Base-by-base conservation (phyloP, 768 basidiomycete genomes). In the Lentinula sp. region DNA sequence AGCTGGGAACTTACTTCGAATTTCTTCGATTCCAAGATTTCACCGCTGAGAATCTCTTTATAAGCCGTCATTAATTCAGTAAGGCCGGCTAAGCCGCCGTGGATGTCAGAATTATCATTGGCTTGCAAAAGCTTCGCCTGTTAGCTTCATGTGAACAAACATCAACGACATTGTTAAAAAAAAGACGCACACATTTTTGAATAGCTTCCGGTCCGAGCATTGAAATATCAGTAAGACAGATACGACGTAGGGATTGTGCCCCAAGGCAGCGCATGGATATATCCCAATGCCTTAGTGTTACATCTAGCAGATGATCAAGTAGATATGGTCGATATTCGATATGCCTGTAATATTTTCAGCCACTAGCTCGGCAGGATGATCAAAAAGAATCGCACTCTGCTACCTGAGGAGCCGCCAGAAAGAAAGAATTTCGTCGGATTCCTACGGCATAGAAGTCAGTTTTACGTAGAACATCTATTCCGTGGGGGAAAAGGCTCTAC, bases 381-480 rank as follows among this genome's bases (percentile, higher is more conserved):
- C 6, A 12, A 36, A n/a, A 18, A 1, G 12, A 28, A 12, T 81
- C 91, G 69, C 69, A 96, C 95, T 84, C 81, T 35, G 95, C 91
- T 48, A 97, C 91, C 67, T 90, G 85, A 49, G 90, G 88, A 59
- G 94, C 93, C 43, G 93, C 91, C 15, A 80, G 72, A n/a, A 92
- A 74, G 70, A 94, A 97, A 0, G 96, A 87, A 64, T 92, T 90
- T 64, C 88, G 81, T 57, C 93, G 77, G 28, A 93, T 79, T 66
- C 94, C 91, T 61, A 98, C 90, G 43, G 93, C 88, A 75, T 93
- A 98, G 73, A 98, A 98, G 75, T 99, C 97, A 0, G 91, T 92
- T 71, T 92, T 91, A 45, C 87, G 82, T 49, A 99, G 77, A 28
- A 98, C 90, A 68, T 94, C 93, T 64, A 99, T 97, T 1, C 97